These are phyloP conservation scores for Camelina hispida DNA, from an alignment of 345 rosid species.

Conservation along the genomic window DNA sequence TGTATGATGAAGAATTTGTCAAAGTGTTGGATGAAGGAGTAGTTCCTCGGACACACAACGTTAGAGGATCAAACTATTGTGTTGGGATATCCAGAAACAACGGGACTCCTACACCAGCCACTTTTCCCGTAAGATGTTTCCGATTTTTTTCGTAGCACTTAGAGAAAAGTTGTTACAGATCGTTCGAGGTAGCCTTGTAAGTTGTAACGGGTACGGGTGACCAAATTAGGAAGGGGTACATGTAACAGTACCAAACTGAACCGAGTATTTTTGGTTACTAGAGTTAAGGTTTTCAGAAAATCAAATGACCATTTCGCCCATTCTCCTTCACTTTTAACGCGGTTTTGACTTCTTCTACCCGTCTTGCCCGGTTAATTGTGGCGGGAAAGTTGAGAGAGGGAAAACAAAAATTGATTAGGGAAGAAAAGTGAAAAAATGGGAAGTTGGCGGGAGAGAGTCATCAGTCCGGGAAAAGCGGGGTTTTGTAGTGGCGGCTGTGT, in stretches of 20 bases:
- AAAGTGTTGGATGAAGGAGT: conserved; percentile 72
- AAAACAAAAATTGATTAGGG: no score
- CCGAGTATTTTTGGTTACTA: no score
- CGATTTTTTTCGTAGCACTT: no score
- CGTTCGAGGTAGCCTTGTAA: no score
- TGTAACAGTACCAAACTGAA: no score
- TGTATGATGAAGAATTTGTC: conserved; percentile 84
- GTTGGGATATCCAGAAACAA: conserved; percentile 87
- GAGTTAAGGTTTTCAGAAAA: background rate
- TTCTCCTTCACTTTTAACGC: conserved; percentile 10
- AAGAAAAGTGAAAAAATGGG: no score
- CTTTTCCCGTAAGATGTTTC: conserved; percentile 61
- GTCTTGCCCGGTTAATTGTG: conserved; percentile 25
- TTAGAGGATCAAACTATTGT: conserved; percentile 95
- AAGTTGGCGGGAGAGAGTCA: conserved; percentile 27
- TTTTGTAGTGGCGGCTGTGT: conserved; percentile 30
- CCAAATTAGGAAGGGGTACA: no score
- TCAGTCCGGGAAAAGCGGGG: conserved; percentile 35
- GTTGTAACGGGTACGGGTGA: no score
- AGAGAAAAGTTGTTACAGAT: no score
- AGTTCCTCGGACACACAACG: conserved; percentile 80
- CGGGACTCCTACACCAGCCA: conserved; percentile 75
- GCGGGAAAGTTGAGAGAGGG: conserved; percentile 24
- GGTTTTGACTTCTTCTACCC: conserved; percentile 33
- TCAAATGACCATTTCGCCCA: background rate